Percentiles rank a stretch among this genome's conserved stretches.
Evolutionary conservation across 805 yeast species (phyloP).

Genomic region (Candida easanensis): DNA sequence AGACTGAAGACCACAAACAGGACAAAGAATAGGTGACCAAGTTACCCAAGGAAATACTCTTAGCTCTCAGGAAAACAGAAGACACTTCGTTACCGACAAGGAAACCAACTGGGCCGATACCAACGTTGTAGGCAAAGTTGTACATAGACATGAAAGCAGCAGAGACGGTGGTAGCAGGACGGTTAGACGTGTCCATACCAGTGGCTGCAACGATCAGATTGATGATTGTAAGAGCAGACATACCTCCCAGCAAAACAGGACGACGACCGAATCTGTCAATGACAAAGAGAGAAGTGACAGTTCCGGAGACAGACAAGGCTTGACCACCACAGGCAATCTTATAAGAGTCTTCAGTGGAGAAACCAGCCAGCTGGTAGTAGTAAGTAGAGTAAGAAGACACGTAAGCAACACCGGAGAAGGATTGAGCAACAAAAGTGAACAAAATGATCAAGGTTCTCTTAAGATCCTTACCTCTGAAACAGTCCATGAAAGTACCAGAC

Average conservation of each 20-base stretch:
- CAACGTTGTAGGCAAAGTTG: conserved; percentile 32
- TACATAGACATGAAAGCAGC: conserved; percentile 30
- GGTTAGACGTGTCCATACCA: conserved; percentile 18
- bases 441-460: conserved; percentile 39
- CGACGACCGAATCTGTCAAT: conserved; percentile 32
- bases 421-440: conserved; percentile 38
- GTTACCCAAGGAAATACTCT: conserved; percentile 33
- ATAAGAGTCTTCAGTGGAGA: conserved; percentile 38
- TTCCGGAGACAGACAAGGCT: conserved; percentile 30
- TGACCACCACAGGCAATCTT: conserved; percentile 31
- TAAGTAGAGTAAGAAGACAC: conserved; percentile 43
- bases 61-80: conserved; percentile 36
- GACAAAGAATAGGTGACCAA: conserved; percentile 29
- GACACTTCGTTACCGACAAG: conserved; percentile 36
- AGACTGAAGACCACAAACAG: conserved; percentile 34
- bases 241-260: conserved; percentile 28
- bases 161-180: conserved; percentile 19
- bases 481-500: conserved; percentile 34
- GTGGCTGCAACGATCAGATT: conserved; percentile 27
- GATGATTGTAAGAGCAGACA: conserved; percentile 24
- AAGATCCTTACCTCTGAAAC: conserved; percentile 40
- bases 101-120: conserved; percentile 38
- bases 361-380: conserved; percentile 45
- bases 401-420: conserved; percentile 43
- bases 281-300: conserved; percentile 30